A percentile compares a stretch with the other conserved stretches of the same genome.
Evolutionary conservation across 495 filamentous ascomycete genomes (phyloP).

Genomic region (Glonium stellatum): DNA sequence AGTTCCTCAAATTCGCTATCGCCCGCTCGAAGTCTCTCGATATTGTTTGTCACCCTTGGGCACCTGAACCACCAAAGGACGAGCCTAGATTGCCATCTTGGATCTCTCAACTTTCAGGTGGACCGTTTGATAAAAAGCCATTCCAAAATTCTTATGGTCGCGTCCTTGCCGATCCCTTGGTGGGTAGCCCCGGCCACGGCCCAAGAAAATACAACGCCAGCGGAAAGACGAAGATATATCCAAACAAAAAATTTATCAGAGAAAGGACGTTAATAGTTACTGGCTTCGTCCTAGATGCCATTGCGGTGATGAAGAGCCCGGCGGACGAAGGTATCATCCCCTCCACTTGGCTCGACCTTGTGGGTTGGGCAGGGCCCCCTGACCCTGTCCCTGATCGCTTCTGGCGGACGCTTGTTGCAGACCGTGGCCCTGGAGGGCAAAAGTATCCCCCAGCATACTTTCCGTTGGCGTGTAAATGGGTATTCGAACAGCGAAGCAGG

Average conservation of each 20-base stretch:
- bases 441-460: constrained; percentile 3
- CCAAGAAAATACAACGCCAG: constrained; percentile 6
- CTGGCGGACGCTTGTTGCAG: constrained; percentile 12
- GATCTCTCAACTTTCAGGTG: not conserved
- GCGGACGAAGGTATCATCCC: constrained; percentile 7
- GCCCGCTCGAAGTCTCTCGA: constrained; percentile 17
- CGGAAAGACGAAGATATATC: constrained; percentile 4
- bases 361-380: not conserved
- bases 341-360: constrained; percentile 2
- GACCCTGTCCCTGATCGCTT: not conserved
- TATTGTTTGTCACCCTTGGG: constrained; percentile 23
- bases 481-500: constrained; percentile 3
- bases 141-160: not conserved
- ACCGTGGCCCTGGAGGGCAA: constrained; percentile 2
- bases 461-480: not conserved
- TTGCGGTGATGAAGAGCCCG: not conserved
- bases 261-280: not conserved
- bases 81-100: constrained; percentile 1
- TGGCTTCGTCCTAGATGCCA: constrained; percentile 2
- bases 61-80: constrained; percentile 7
- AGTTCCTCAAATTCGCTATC: constrained; percentile 22
- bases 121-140: not conserved
- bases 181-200: not conserved
- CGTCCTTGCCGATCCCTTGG: constrained; percentile 1
- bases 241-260: not conserved